Evolutionary conservation across 1,284 basidiomycete species (phyloP), one percentile per base, ranked within the genome.

Genomic region (Fomitopsis palustris): DNA sequence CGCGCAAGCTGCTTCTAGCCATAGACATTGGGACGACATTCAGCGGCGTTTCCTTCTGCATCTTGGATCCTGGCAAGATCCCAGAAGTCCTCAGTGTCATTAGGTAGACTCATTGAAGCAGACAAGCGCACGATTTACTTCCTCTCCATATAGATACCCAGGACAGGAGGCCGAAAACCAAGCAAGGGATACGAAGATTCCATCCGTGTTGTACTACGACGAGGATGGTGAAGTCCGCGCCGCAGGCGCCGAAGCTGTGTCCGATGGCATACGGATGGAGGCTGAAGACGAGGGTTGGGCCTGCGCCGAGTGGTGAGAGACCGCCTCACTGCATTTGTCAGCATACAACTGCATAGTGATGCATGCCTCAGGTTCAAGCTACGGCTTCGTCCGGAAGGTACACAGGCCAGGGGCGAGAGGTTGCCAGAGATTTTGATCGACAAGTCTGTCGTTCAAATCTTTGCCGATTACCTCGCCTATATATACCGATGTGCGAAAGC

Each of bases 21-120:
- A 76, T 84, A 45, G 82, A 84, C 62, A 67, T 84, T 0, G 82
- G 82, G 0, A 83, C 81, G 0, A 84, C 82, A 0, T 83, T 72
- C 63, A 82, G 81, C 52, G 81, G 81, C 0, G 71, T 79, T 0
- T 78, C 80, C 0, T 84, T 82, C 58, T 61, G 71, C 21, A 65
- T 80, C 23, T 67, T 79, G 4, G 77, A 79, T 42, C 81, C 82
- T 14, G 80, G 81, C 16, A 72, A 77, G 29, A 66, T 78, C 0
- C 81, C 83, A 4, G 74, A 75, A 59, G 80, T 81, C 39, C 74
- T 71, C 25, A 73, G 74, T 1, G 78, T 85, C 5, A 78, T 74
- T 0, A 72, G 78, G 81, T 79, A 56, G 54, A 72, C 42, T 1
- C 14, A 3, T 51, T n/a, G 5, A 3, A n/a, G 12, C n/a, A 9